A percentile compares a stretch with the other conserved stretches of the same genome.
Conservation (phyloP, 2,329 filamentous ascomycete genomes). For the Aspergillus felis region DNA sequence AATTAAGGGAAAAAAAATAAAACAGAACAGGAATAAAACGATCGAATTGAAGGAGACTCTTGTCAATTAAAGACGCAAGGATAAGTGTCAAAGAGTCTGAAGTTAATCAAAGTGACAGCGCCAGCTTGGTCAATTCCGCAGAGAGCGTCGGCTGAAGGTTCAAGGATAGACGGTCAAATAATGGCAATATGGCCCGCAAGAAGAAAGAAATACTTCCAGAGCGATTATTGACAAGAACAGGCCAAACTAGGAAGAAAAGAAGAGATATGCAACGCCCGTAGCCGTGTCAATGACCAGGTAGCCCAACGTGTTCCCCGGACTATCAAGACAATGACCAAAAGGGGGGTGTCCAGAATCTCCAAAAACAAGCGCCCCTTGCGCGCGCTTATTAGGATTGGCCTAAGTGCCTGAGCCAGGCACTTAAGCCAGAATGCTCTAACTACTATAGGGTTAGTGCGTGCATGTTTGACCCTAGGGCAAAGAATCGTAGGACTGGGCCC, state of each 20-base stretch:
- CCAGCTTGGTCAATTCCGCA: not conserved
- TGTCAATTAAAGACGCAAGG: not conserved
- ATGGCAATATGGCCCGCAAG: conserved; percentile 17
- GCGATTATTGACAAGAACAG: conserved; percentile 18
- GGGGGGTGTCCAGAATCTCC: conserved; percentile 22
- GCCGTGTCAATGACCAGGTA: conserved; percentile 10
- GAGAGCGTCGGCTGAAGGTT: not conserved
- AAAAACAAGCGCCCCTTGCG: conserved; percentile 37
- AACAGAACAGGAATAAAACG: not conserved
- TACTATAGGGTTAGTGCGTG: not conserved
- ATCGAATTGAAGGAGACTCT: not conserved
- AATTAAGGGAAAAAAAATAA: not conserved
- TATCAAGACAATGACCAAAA: conserved; percentile 25
- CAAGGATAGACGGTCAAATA: not conserved
- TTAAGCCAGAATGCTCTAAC: conserved; percentile 6
- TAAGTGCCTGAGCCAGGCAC: conserved; percentile 14
- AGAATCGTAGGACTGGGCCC: not conserved
- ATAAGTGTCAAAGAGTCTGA: not conserved
- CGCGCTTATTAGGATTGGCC: conserved; percentile 27
- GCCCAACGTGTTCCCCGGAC: conserved; percentile 24
- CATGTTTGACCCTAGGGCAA: not conserved
- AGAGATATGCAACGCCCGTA: conserved; percentile 4
- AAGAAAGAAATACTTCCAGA: conserved; percentile 29
- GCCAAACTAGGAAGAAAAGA: conserved; percentile 4
- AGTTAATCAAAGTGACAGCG: not conserved